These are phyloP conservation scores for Verticillium alfalfae DNA, from an alignment of 2,329 filamentous ascomycete genomes.

Conservation along the genomic window DNA sequence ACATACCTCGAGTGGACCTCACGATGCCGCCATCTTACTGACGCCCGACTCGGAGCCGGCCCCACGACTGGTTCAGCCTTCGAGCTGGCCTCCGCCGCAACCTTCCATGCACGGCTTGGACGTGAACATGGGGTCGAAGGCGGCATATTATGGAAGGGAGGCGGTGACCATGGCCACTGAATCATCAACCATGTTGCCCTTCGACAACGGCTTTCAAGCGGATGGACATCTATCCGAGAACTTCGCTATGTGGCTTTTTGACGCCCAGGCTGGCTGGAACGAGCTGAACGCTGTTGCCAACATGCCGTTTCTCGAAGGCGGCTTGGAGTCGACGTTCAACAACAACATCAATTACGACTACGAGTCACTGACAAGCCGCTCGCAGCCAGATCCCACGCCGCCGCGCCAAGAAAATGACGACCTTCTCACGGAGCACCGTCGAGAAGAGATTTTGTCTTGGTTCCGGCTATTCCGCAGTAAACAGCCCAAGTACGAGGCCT, in stretches of 20 bases:
- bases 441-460: slow-evolving; percentile 37
- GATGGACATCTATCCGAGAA: slow-evolving; percentile 33
- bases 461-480: slow-evolving; percentile 37
- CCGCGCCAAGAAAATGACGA: slow-evolving; percentile 37
- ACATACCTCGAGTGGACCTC: slow-evolving; percentile 25
- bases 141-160: slow-evolving; percentile 25
- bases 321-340: slow-evolving; percentile 45
- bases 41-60: slow-evolving; percentile 28
- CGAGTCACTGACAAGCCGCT: slow-evolving; percentile 41
- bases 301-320: slow-evolving; percentile 41
- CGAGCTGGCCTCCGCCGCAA: slow-evolving; percentile 20
- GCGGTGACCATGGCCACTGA: slow-evolving; percentile 19
- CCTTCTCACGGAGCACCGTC: slow-evolving; percentile 35
- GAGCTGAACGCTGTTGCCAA: slow-evolving; percentile 35
- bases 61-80: slow-evolving; percentile 16
- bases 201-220: slow-evolving; percentile 21
- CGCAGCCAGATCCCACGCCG: slow-evolving; percentile 37
- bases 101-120: slow-evolving; percentile 27
- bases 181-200: slow-evolving; percentile 26
- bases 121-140: slow-evolving; percentile 16
- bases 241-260: slow-evolving; percentile 48
- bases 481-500: slow-evolving; percentile 30
- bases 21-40: slow-evolving; percentile 40
- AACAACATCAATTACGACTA: slow-evolving; percentile 46
- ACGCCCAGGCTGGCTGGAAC: slow-evolving; percentile 32